phyloP scores from a whole-genome alignment of 1,139 yeast species.

The Debaryomyces fabryi region DNA sequence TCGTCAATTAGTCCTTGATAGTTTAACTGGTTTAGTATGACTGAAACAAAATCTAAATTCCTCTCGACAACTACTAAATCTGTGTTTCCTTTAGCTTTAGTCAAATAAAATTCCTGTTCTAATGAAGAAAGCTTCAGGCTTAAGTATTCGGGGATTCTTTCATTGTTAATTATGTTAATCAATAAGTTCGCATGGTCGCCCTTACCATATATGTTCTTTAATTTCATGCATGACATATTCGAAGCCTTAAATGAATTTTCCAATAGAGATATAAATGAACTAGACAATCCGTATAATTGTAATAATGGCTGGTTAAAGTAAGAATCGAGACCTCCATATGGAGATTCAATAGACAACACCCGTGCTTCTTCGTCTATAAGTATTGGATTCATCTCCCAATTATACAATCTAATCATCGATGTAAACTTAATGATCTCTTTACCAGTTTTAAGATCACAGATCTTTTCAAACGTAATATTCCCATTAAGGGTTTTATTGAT shows the following conservation, averaged over 20 bases:
- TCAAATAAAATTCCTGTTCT: slow-evolving; percentile 41
- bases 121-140: slow-evolving; percentile 31
- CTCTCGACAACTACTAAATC: slow-evolving; percentile 81
- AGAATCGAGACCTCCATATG: slow-evolving; percentile 25
- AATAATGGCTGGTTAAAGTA: slow-evolving; percentile 42
- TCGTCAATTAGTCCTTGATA: slow-evolving; percentile 86
- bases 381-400: slow-evolving; percentile 39
- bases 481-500: slow-evolving; percentile 29
- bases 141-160: slow-evolving; percentile 33
- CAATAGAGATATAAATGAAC: slow-evolving; percentile 29
- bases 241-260: slow-evolving; percentile 17
- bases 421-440: slow-evolving; percentile 19
- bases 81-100: slow-evolving; percentile 44
- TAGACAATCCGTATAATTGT: slow-evolving; percentile 31
- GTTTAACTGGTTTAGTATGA: slow-evolving; percentile 73
- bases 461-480: slow-evolving; percentile 23
- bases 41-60: slow-evolving; percentile 69
- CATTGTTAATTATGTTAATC: slow-evolving; percentile 27
- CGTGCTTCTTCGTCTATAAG: slow-evolving; percentile 22
- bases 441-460: slow-evolving; percentile 12
- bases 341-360: slow-evolving; percentile 23
- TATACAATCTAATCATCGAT: slow-evolving; percentile 27
- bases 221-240: slow-evolving; percentile 24
- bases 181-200: slow-evolving; percentile 43
- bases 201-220: slow-evolving; percentile 42